Base-by-base conservation (phyloP, 2,329 filamentous ascomycete genomes). In the Beauveria caledonica region DNA sequence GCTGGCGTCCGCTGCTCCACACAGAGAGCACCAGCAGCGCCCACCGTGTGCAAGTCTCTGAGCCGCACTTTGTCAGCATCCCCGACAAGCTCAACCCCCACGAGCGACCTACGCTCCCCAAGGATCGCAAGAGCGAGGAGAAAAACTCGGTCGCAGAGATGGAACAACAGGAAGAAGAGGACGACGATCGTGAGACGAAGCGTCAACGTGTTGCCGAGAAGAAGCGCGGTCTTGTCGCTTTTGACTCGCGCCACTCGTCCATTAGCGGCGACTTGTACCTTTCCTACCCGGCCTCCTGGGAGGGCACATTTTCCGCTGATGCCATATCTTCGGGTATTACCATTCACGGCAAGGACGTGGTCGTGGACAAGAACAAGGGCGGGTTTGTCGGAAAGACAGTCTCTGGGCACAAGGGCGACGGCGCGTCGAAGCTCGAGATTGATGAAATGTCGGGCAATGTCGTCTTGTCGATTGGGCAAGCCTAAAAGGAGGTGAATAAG, bases 261-360 rank as follows among this genome's bases (percentile, higher is more conserved):
- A 74, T 79, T 10, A 79, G 77, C 58, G 80, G 79, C 7, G 53
- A 66, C 36, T 64, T 82, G 52, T 66, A 65, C 15, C 69, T 83
- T 23, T 62, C 55, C 17, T 83, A 81, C 64, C 81, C 82, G 0
- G 66, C 65, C 23, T 70, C 74, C 2, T 84, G 81, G 82, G 76
- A 78, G 63, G 82, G 82, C 15, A 63, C 64, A 21, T 68, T 83
- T 39, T 63, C 63, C 10, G 73, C 77, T 13, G 60, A 72, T 61
- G 73, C 74, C 19, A 68, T 77, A 17, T 74, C 74, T 25, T 80
- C 80, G 2, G 63, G 60, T 10, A 68, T 82, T 33, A 58, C 62
- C 2, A 69, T 77, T 8, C 62, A 56, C 21, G 81, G 81, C 15
- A 71, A 76, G 45, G 79, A 72, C 17, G 72, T 84, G 13, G 63